Evolutionary conservation across 805 yeast genomes (phyloP).

Genomic region (Yarrowia deformans): DNA sequence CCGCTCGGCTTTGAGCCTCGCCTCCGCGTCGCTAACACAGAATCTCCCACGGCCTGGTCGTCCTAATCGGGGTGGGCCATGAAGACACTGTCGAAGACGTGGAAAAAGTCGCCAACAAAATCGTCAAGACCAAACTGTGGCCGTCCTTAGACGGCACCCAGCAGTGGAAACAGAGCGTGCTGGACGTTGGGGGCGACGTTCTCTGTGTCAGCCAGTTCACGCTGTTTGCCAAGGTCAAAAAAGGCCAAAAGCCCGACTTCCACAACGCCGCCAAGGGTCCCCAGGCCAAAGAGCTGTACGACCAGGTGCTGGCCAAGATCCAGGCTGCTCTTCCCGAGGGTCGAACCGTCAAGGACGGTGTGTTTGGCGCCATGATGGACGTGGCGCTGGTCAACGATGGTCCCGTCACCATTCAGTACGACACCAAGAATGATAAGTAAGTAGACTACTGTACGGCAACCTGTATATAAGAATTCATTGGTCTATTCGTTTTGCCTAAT

Average conservation of each 20-base stretch:
- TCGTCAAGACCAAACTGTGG: slow-evolving; percentile 71
- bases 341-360: slow-evolving; percentile 84
- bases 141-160: slow-evolving; percentile 72
- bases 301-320: slow-evolving; percentile 53
- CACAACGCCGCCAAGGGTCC: slow-evolving; percentile 89
- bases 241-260: slow-evolving; percentile 95
- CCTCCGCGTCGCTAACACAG: slow-evolving; percentile 44
- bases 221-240: slow-evolving; percentile 79
- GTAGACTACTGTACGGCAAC: neutral
- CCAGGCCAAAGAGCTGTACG: slow-evolving; percentile 59
- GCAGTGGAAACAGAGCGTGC: slow-evolving; percentile 78
- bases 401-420: slow-evolving; percentile 86
- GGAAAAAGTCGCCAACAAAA: slow-evolving; percentile 68
- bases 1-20: neutral
- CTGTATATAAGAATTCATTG: too few species aligned
- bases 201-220: slow-evolving; percentile 92
- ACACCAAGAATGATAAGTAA: slow-evolving; percentile 55
- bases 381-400: slow-evolving; percentile 89
- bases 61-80: slow-evolving; percentile 83
- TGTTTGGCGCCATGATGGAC: slow-evolving; percentile 98
- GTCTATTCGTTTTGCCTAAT: too few species aligned
- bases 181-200: slow-evolving; percentile 73
- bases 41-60: slow-evolving; percentile 75
- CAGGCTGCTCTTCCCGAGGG: slow-evolving; percentile 46
- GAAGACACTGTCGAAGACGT: slow-evolving; percentile 81